A percentile compares a stretch with the other conserved stretches of the same genome.
phyloP scores from a whole-genome alignment of 768 basidiomycete genomes.

The Hericium rajendrae region DNA sequence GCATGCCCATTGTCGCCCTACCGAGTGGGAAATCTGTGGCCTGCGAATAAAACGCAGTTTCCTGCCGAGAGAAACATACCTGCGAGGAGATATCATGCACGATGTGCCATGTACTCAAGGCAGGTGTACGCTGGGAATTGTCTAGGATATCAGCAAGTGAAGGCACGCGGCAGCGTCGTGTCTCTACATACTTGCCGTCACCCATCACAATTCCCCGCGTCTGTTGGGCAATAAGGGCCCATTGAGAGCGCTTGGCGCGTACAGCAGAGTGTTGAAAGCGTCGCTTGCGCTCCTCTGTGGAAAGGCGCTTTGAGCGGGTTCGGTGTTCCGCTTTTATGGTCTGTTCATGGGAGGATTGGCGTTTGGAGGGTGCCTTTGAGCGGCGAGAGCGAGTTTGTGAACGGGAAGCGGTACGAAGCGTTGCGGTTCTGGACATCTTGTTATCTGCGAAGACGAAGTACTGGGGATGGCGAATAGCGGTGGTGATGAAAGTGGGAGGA shows the following conservation, averaged over 20 bases:
- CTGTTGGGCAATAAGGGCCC: slow-evolving; percentile 11
- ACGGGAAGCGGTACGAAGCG: background rate
- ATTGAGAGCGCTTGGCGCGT: slow-evolving; percentile 8
- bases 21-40: background rate
- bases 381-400: background rate
- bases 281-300: background rate
- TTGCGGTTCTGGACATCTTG: background rate
- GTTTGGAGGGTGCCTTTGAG: background rate
- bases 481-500: background rate
- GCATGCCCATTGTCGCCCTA: background rate
- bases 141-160: slow-evolving; percentile 9
- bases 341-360: background rate
- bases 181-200: slow-evolving; percentile 15
- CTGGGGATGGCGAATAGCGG: background rate
- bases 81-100: slow-evolving; percentile 12
- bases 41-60: slow-evolving; percentile 4
- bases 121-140: slow-evolving; percentile 2
- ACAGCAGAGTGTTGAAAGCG: slow-evolving; percentile 7
- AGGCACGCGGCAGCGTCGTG: slow-evolving; percentile 9
- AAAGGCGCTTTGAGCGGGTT: background rate
- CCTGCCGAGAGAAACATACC: slow-evolving; percentile 3
- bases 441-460: too few species aligned
- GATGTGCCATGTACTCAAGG: slow-evolving; percentile 11
- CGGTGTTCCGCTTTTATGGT: background rate
- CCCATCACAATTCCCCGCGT: slow-evolving; percentile 9